Evolutionary conservation across 2,329 filamentous ascomycete genomes (phyloP).

Genomic region (Sclerotinia subarctica): DNA sequence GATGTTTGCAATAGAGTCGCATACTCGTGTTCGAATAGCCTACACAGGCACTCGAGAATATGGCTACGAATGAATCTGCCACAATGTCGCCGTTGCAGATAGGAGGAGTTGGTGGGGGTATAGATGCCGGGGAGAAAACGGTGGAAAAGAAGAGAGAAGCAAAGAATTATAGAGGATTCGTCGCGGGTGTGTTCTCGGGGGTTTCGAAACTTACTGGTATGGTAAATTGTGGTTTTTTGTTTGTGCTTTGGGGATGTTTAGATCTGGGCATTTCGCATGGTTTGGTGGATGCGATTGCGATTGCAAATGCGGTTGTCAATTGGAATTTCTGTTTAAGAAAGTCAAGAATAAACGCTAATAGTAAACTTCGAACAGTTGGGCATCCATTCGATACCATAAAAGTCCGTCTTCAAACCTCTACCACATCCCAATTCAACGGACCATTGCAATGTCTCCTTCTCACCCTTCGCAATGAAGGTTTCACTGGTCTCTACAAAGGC

Average conservation of each 20-base stretch:
- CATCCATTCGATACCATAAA: conserved; percentile 94
- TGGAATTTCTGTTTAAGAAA: background rate
- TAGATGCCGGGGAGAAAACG: conserved; percentile 19
- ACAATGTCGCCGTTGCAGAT: background rate
- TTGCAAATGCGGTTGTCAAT: background rate
- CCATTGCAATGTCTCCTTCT: conserved; percentile 81
- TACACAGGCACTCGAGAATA: background rate
- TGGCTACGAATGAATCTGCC: conserved; percentile 3
- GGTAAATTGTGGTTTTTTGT: background rate
- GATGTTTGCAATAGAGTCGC: background rate
- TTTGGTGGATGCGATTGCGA: background rate
- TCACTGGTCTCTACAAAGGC: conserved; percentile 88
- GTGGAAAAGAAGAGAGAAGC: conserved; percentile 32
- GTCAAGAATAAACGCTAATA: background rate
- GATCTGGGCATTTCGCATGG: background rate
- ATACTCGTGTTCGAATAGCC: background rate
- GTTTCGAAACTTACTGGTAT: conserved; percentile 83
- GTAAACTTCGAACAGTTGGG: conserved; percentile 45
- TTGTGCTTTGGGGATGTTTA: background rate
- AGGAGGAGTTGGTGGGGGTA: background rate
- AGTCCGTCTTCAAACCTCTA: conserved; percentile 87
- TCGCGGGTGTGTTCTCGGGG: conserved; percentile 92
- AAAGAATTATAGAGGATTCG: conserved; percentile 84
- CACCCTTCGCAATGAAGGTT: conserved; percentile 81
- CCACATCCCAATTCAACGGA: conserved; percentile 73